Evolutionary conservation across 345 rosid species (phyloP).

Genomic region (Trapa bicornis): DNA sequence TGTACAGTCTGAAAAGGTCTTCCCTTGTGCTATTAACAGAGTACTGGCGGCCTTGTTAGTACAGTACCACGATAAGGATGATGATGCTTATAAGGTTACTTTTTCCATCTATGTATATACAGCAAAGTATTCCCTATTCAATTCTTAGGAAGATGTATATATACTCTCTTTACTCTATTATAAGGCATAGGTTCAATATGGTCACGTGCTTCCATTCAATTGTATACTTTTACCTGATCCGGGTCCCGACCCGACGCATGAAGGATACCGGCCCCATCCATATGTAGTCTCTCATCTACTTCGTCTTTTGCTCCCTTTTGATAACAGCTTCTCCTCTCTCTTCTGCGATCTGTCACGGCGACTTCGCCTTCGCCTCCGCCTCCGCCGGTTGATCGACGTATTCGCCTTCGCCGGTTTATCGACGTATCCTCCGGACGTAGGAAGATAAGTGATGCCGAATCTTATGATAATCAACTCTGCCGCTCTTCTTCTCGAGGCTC

Average conservation of each 20-base stretch:
- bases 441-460: constrained; percentile 1
- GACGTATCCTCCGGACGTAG: not conserved
- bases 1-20: constrained; percentile 3
- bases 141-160: not conserved
- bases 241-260: no score
- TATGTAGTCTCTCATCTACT: no score
- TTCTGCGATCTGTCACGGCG: no score
- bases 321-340: no score
- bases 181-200: not conserved
- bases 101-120: not conserved
- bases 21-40: not conserved
- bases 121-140: not conserved
- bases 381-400: no score
- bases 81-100: not conserved
- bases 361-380: no score
- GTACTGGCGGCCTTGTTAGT: not conserved
- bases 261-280: no score
- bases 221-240: no score
- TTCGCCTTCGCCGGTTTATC: no score
- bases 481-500: constrained; percentile 11
- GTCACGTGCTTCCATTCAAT: not conserved
- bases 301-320: no score
- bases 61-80: not conserved
- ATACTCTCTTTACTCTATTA: not conserved
- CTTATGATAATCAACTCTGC: constrained; percentile 17